Percentiles rank a stretch among this genome's conserved stretches.
phyloP scores from a whole-genome alignment of 1,284 basidiomycete genomes.

The Calocybe gambosa region DNA sequence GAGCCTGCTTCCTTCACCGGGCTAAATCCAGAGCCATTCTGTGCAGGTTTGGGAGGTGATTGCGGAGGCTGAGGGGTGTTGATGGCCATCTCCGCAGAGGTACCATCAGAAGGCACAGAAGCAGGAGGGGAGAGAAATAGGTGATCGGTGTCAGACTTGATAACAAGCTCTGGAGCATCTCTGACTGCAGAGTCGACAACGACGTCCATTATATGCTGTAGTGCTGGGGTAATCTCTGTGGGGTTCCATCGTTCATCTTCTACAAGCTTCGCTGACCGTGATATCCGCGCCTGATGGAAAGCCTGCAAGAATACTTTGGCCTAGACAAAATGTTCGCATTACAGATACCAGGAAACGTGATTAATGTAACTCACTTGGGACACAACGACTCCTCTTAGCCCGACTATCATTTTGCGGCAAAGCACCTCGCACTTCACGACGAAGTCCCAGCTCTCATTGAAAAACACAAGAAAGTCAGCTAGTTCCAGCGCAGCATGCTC shows the following conservation, averaged over 20 bases:
- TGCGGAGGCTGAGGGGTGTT: conserved; percentile 8
- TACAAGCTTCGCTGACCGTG: conserved; percentile 82
- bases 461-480: conserved; percentile 73
- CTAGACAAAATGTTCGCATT: conserved; percentile 30
- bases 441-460: conserved; percentile 85
- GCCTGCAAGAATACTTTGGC: conserved; percentile 82
- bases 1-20: conserved; percentile 21
- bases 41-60: conserved; percentile 2
- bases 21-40: conserved; percentile 11
- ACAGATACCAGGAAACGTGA: neutral
- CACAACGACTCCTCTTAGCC: conserved; percentile 78
- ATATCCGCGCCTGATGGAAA: conserved; percentile 83
- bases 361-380: conserved; percentile 51
- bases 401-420: conserved; percentile 87
- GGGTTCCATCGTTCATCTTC: conserved; percentile 90
- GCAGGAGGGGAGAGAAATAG: conserved; percentile 23
- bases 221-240: conserved; percentile 59
- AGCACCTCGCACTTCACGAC: conserved; percentile 83
- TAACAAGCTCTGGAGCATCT: conserved; percentile 69
- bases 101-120: conserved; percentile 18
- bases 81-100: conserved; percentile 1
- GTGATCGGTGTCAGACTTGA: conserved; percentile 26
- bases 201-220: conserved; percentile 70
- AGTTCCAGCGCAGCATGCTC: conserved; percentile 73
- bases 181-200: conserved; percentile 79